These are phyloP conservation scores for Eucalyptus globulus DNA, from an alignment of 345 rosid genomes.

Conservation along the genomic window DNA sequence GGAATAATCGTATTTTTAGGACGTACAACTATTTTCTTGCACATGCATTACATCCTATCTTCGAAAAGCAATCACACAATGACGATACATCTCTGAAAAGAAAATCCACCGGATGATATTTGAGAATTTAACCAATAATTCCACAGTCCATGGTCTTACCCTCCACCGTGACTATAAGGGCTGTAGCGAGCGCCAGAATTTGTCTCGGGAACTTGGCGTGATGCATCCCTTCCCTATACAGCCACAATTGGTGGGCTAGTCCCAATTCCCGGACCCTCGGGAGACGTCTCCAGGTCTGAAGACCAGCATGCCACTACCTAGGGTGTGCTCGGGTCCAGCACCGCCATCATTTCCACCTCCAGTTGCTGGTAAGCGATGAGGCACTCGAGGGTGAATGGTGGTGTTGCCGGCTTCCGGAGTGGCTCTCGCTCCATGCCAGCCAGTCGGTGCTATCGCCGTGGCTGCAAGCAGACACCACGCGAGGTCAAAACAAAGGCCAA, in stretches of 20 bases:
- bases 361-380: neutral
- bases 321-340: neutral
- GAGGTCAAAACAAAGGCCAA: neutral
- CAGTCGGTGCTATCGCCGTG: neutral
- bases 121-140: neutral
- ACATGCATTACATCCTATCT: neutral
- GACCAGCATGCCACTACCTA: neutral
- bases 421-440: neutral
- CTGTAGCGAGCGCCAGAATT: too few species aligned
- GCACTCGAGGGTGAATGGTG: neutral
- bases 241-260: neutral
- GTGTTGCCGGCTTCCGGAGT: neutral
- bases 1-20: too few species aligned
- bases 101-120: neutral
- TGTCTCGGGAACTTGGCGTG: neutral
- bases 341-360: neutral
- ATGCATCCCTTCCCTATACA: neutral
- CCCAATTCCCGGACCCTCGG: rapidly evolving
- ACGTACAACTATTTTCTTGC: too few species aligned
- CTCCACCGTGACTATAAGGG: too few species aligned
- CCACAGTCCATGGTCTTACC: neutral
- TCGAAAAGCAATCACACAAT: neutral
- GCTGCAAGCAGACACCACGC: neutral
- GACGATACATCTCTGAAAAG: neutral
- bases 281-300: rapidly evolving